Base-by-base conservation (phyloP, 2,329 filamentous ascomycete genomes). In the Penicillium decumbens region DNA sequence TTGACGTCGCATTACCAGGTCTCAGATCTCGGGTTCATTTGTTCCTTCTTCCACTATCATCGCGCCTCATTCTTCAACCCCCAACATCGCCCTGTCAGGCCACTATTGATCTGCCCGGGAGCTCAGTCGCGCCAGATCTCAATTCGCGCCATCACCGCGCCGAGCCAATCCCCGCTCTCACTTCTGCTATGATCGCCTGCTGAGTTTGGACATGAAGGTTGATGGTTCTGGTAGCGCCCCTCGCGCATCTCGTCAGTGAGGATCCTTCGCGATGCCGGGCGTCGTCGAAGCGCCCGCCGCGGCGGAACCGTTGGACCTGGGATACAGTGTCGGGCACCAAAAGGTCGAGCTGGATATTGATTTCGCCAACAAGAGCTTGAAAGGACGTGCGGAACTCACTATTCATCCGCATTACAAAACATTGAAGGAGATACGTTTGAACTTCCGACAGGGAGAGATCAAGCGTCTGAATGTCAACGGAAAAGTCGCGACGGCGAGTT, bases 301-400 rank as follows among this genome's bases (percentile, higher is more conserved):
- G 47, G 53, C 53, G 49, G 63, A 62, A 59, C 58, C 50, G 41
- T 47, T 49, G 43, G 62, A 62, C 27, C 60, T 67, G 51, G 74
- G 74, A 32, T 83, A 79, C 63, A 75, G 76, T 41, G 75, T 97
- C 50, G 79, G 89, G 47, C 86, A 90, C 72, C 92, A 97, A 72
- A 88, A 88, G 67, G 85, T 98, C 43, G 85, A 90, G 62, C 77
- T 98, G 52, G 91, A 97, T 62, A 78, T 98, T 65, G 88, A 95
- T 72, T 95, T 98, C 67, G 79, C 81, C 56, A 81, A 81, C 46
- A 85, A 84, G 70, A 80, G 78, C 63, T 74, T 97, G 63, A 84
- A 81, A 53, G 93, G 93, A 43, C 85, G 81, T 55, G 89, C 88
- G 7, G 86, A 91, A 59, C 87, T 98, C 59, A 87, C 85, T 27